Base-by-base conservation (phyloP, 768 basidiomycete genomes). In the Flagelloscypha sp. region DNA sequence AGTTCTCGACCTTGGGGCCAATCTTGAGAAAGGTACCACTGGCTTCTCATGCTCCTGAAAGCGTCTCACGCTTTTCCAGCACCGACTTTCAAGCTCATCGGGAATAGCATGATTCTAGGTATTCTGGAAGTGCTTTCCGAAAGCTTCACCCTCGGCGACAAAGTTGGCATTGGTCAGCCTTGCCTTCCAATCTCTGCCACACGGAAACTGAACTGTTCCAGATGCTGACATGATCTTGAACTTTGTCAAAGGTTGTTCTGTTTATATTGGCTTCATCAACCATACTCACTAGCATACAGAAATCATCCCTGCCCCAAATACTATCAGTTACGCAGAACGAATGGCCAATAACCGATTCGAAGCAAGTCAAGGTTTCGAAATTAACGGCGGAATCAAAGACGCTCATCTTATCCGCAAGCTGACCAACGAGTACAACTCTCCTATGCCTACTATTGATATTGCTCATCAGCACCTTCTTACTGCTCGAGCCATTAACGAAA, bases 351-450 rank as follows among this genome's bases (percentile, higher is more conserved):
- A 88, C 56, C 62, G 72, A 22, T 93, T 90, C 49, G 80, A 86
- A 38, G 84, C 76, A 15, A 62, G 68, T 7, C 62, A 59, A 12
- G 90, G 88, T 10, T 92, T 94, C 53, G 62, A 78, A 9, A 74
- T 92, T 32, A 79, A 85, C 30, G 84, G 84, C n/a, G 90, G 87
- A 12, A 76, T 94, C 49, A 89, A 89, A 49, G 89, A 92, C 49
- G 81, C 85, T 0, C 57, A 74, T 18, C 81, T 83, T 52, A 77
- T 90, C 35, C 79, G 82, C 37, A 70, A 68, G 32, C 65, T 92
- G 7, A 74, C 78, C 1, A 66, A 75, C 6, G 73, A 79, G 38
- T 61, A 72, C 39, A 73, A 81, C 44, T 65, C 72, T 8, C 81
- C 83, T 0, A 79, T 84, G 79, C 84, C 84, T 6, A 60, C 62